Base-by-base conservation (phyloP, 768 basidiomycete species). In the Butyriboletus loyo region DNA sequence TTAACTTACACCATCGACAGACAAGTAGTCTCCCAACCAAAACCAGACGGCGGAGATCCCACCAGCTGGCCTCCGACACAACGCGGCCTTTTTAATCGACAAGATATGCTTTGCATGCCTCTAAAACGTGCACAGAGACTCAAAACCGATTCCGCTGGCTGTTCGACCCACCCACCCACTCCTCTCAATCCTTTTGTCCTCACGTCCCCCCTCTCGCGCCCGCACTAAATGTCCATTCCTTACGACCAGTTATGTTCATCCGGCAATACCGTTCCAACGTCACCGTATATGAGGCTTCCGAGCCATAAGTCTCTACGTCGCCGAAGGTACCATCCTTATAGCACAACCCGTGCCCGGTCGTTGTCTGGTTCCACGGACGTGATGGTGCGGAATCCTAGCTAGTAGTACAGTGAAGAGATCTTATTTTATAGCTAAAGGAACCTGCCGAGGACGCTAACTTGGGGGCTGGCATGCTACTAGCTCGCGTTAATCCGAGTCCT, bases 21-120 rank as follows among this genome's bases (percentile, higher is more conserved):
- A 52, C 62, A 49, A 49, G 52, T 7, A 59, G 42, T 48, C 30
- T 39, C 11, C 19, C 59, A 45, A 49, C 54, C 57, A 49, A 52
- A 64, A 65, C 44, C 41, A 63, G 63, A 55, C 44, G 49, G 63
- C 60, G 63, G 60, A 63, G 61, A 66, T 62, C 59, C 28, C 37
- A 19, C 49, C 49, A 45, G n/a, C n/a, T n/a, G 36, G 34, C 53
- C 42, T 52, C 55, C 42, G 54, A 53, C 49, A 53, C 41, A 59
- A 61, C 53, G 64, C 62, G 62, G 64, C 37, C 59, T 67, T 66
- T 54, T 42, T 57, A 65, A 50, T 43, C 38, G 41, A 43, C 44
- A 41, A 31, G 44, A 44, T 53, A 56, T 25, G 32, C 37, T 34
- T 43, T 58, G 60, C 65, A 58, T 65, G 64, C 64, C 55, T 60